These are phyloP conservation scores for Coemansia sp. DNA, from an alignment of 192 early-diverging fungal genomes.

Conservation along the genomic window DNA sequence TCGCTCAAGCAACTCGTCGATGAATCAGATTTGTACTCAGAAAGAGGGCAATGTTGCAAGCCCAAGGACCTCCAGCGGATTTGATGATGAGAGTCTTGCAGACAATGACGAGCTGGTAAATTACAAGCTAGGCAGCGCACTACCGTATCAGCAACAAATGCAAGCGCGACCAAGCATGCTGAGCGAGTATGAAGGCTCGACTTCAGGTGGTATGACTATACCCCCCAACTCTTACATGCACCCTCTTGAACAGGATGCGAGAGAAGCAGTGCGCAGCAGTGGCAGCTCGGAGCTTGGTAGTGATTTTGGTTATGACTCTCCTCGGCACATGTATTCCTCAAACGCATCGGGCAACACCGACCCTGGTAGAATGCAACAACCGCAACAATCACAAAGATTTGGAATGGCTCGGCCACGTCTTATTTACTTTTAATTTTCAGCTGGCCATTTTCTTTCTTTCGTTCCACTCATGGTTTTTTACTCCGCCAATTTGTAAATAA, in stretches of 20 bases:
- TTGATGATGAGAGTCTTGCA: not conserved
- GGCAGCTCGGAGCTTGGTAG: not conserved
- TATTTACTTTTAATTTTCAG: not conserved
- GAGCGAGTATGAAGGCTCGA: not conserved
- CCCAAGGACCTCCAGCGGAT: not conserved
- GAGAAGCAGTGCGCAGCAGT: not conserved
- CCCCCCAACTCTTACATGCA: not conserved
- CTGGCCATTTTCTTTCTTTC: too few species aligned
- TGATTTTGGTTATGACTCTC: not conserved
- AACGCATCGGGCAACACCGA: not conserved
- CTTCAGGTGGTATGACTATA: not conserved
- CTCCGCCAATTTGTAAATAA: not conserved
- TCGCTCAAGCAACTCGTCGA: slow-evolving; percentile 43
- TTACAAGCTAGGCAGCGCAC: not conserved
- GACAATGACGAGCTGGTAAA: not conserved
- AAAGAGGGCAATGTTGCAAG: not conserved
- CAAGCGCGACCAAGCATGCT: not conserved
- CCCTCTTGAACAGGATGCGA: not conserved
- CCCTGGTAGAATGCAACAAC: not conserved
- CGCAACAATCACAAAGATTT: slow-evolving; percentile 13
- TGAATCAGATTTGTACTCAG: not conserved
- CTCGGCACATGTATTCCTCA: not conserved
- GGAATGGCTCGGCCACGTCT: slow-evolving; percentile 19
- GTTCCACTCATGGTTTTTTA: not conserved
- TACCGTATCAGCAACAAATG: not conserved